Evolutionary conservation across 2,329 filamentous ascomycete species (phyloP).

Genomic region (Tolypocladium cylindrosporum): DNA sequence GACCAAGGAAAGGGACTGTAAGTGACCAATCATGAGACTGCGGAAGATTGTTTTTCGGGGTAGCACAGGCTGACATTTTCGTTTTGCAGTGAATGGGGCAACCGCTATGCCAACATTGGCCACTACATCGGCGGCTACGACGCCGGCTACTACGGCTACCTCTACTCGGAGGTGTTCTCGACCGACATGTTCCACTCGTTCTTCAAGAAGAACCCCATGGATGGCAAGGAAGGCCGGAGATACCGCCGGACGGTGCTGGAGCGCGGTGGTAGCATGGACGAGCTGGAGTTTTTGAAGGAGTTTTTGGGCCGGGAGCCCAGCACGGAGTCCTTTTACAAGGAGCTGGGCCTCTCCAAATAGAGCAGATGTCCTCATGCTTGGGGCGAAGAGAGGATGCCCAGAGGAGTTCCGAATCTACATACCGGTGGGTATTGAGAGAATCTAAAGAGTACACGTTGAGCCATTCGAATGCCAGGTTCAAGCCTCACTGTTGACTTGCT

Average conservation of each 20-base stretch:
- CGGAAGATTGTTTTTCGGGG: background rate
- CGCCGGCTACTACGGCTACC: conserved; percentile 71
- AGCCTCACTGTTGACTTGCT: too few species aligned
- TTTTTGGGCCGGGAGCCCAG: conserved; percentile 70
- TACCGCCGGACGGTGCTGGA: conserved; percentile 74
- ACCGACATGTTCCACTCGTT: conserved; percentile 79
- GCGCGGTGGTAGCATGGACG: conserved; percentile 67
- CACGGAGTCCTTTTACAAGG: conserved; percentile 70
- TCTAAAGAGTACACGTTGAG: background rate
- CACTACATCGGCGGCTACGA: conserved; percentile 80
- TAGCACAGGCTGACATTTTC: conserved; percentile 14
- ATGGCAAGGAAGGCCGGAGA: conserved; percentile 59
- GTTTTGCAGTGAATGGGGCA: conserved; percentile 51
- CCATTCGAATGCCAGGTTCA: too few species aligned
- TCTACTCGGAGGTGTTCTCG: conserved; percentile 70
- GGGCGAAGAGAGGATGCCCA: too few species aligned
- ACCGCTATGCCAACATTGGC: conserved; percentile 71
- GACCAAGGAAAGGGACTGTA: conserved; percentile 47
- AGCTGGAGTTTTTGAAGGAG: conserved; percentile 70
- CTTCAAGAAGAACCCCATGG: conserved; percentile 72
- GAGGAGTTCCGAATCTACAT: too few species aligned
- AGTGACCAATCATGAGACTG: conserved; percentile 12
- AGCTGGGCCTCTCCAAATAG: conserved; percentile 44
- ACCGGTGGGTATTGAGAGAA: too few species aligned
- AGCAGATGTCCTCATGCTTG: background rate